These are phyloP conservation scores for Starmerella vitae DNA, from an alignment of 805 yeast species.

Conservation along the genomic window DNA sequence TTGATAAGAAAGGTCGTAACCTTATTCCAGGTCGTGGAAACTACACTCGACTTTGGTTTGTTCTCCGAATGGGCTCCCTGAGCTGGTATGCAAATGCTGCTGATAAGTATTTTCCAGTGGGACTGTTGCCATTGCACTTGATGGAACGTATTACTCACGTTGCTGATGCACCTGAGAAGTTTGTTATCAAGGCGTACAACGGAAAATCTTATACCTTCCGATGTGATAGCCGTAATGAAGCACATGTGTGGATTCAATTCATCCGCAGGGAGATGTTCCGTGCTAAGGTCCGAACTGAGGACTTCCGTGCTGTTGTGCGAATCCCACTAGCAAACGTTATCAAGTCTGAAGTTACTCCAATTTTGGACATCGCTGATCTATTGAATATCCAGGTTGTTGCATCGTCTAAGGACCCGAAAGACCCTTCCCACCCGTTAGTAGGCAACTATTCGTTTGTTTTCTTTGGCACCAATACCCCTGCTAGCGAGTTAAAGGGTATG, in stretches of 20 bases:
- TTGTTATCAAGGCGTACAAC: constrained; percentile 45
- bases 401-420: background rate
- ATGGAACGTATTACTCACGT: constrained; percentile 47
- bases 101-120: constrained; percentile 70
- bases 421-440: constrained; percentile 2
- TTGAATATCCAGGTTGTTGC: constrained; percentile 11
- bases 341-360: constrained; percentile 43
- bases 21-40: constrained; percentile 24
- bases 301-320: constrained; percentile 60
- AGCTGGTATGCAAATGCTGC: constrained; percentile 57
- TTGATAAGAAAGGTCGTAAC: constrained; percentile 32
- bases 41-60: constrained; percentile 61
- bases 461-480: constrained; percentile 8
- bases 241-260: constrained; percentile 66
- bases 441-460: constrained; percentile 11
- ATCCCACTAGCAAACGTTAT: constrained; percentile 59
- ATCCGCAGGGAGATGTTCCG: constrained; percentile 68
- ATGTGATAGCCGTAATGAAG: constrained; percentile 60
- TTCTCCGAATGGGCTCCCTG: constrained; percentile 53
- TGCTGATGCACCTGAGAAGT: constrained; percentile 32
- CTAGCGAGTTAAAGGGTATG: background rate
- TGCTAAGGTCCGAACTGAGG: constrained; percentile 52
- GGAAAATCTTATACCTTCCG: constrained; percentile 46
- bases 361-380: constrained; percentile 44
- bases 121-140: constrained; percentile 56